Percentiles rank a stretch among this genome's conserved stretches.
Conservation (phyloP, 2,329 filamentous ascomycete species). For the Epichloe sylvatica region DNA sequence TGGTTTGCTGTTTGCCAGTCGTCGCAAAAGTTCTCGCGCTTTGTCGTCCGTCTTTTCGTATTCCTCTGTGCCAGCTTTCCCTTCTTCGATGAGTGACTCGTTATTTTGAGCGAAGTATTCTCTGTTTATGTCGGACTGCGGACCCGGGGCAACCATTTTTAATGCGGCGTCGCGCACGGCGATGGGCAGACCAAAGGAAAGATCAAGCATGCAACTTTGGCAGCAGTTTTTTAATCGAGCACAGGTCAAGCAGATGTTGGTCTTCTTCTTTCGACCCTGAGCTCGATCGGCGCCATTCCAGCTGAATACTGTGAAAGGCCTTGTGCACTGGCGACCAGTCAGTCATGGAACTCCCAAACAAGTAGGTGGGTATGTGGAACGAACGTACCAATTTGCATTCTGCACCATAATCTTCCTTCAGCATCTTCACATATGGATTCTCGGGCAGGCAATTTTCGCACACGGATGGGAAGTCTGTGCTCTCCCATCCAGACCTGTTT, state of each 20-base stretch:
- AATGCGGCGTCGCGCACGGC: conserved; percentile 89
- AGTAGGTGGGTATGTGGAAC: neutral
- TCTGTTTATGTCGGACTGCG: conserved; percentile 81
- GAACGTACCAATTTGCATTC: conserved; percentile 54
- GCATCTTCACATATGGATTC: conserved; percentile 96
- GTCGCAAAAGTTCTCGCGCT: conserved; percentile 70
- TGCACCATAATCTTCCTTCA: conserved; percentile 90
- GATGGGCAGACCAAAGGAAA: conserved; percentile 90
- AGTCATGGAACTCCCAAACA: neutral
- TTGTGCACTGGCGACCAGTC: conserved; percentile 48
- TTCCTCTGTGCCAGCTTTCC: conserved; percentile 68
- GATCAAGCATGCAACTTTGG: conserved; percentile 95
- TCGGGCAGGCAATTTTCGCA: conserved; percentile 90
- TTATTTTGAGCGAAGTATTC: conserved; percentile 98
- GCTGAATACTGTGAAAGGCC: conserved; percentile 88
- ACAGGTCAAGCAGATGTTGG: conserved; percentile 92
- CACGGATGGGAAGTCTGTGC: conserved; percentile 76
- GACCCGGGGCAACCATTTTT: conserved; percentile 94
- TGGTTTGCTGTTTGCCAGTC: conserved; percentile 81
- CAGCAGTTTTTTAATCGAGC: conserved; percentile 99
- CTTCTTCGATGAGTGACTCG: conserved; percentile 88
- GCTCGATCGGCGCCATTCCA: conserved; percentile 86
- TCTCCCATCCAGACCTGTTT: conserved; percentile 92
- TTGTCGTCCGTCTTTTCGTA: conserved; percentile 98
- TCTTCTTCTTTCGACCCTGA: conserved; percentile 74